Percentiles rank a stretch among this genome's conserved stretches.
Conservation (phyloP, 805 yeast species). For the Candida tallmaniae region DNA sequence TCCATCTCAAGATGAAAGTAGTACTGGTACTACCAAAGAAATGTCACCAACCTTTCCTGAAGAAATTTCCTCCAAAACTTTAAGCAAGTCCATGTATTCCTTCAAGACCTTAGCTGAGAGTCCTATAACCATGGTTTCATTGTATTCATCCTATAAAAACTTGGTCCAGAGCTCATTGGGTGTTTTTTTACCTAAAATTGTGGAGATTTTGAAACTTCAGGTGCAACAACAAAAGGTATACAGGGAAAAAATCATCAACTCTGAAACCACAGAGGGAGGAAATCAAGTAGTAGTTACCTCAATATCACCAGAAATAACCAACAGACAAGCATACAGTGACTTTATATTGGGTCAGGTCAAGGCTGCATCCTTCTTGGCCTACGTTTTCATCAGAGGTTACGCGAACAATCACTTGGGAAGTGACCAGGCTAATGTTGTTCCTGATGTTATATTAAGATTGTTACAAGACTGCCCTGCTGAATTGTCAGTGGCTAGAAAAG, state of each 20-base stretch:
- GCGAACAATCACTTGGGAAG: constrained; percentile 54
- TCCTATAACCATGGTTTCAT: constrained; percentile 92
- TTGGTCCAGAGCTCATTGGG: constrained; percentile 69
- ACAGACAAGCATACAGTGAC: constrained; percentile 79
- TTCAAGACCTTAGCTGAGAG: constrained; percentile 93
- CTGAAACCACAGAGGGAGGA: no score
- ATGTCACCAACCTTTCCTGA: constrained; percentile 34
- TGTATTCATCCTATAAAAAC: constrained; percentile 82
- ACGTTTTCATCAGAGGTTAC: constrained; percentile 81
- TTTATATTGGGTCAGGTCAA: constrained; percentile 91
- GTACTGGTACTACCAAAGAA: constrained; percentile 15
- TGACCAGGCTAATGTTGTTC: constrained; percentile 54
- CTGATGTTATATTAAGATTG: constrained; percentile 79
- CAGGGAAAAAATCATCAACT: constrained; percentile 20
- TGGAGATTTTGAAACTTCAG: constrained; percentile 68
- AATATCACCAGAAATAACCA: constrained; percentile 69
- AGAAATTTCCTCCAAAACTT: constrained; percentile 43
- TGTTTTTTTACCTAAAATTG: constrained; percentile 73
- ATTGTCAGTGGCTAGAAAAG: constrained; percentile 85
- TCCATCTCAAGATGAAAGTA: constrained; percentile 7
- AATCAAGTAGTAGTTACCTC: constrained; percentile 56
- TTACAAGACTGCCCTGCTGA: constrained; percentile 96
- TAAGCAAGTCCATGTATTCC: constrained; percentile 68
- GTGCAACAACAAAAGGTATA: constrained; percentile 65
- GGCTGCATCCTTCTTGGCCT: constrained; percentile 92